phyloP scores from a whole-genome alignment of 2,329 filamentous ascomycete species.

The Fusarium coffeatum region DNA sequence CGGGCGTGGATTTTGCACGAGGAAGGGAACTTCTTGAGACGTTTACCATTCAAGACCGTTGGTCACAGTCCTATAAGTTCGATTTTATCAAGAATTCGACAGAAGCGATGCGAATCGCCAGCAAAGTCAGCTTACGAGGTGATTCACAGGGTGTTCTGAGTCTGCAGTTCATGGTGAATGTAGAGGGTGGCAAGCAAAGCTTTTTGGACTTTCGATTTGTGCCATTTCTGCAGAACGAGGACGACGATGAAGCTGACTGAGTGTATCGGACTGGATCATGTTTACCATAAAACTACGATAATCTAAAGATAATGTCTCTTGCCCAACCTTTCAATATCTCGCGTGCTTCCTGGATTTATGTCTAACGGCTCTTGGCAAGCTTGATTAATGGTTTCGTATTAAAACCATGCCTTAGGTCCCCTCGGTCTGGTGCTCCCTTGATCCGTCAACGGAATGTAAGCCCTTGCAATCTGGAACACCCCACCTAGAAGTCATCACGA shows the following conservation, averaged over 20 bases:
- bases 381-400: neutral
- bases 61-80: conserved; percentile 85
- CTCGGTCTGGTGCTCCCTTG: conserved; percentile 34
- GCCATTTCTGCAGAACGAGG: conserved; percentile 73
- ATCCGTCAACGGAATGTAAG: conserved; percentile 34
- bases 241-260: conserved; percentile 53
- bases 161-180: conserved; percentile 95
- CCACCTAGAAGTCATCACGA: conserved; percentile 1
- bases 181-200: conserved; percentile 75
- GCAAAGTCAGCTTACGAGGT: conserved; percentile 89
- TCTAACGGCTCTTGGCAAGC: neutral
- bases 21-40: conserved; percentile 79
- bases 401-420: neutral
- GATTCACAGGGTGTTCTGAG: conserved; percentile 92
- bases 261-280: neutral
- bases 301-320: conserved; percentile 5
- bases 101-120: conserved; percentile 92
- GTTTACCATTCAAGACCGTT: conserved; percentile 70
- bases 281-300: conserved; percentile 1
- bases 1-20: conserved; percentile 74
- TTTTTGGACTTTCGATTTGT: conserved; percentile 89
- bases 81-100: conserved; percentile 84
- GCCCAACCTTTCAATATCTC: conserved; percentile 10
- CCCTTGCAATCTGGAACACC: conserved; percentile 25
- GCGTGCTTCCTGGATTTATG: neutral